phyloP scores from a whole-genome alignment of 2,329 filamentous ascomycete genomes.

The Colletotrichum musae region DNA sequence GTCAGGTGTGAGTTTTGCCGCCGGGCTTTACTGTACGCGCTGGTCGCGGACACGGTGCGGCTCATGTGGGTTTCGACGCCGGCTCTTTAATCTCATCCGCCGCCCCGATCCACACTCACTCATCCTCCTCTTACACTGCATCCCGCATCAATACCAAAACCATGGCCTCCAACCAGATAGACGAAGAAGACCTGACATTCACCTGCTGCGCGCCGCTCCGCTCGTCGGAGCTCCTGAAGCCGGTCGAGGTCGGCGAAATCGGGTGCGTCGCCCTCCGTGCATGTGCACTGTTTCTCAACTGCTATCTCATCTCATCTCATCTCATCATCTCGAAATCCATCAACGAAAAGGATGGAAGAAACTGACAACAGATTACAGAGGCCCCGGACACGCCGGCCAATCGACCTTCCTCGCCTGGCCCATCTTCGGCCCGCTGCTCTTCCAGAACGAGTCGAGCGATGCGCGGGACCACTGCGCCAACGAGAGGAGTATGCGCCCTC shows the following conservation, averaged over 20 bases:
- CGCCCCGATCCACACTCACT: no score
- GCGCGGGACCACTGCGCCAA: constrained; percentile 85
- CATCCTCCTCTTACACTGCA: no score
- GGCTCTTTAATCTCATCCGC: no score
- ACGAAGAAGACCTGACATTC: constrained; percentile 54
- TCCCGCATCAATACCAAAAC: not conserved
- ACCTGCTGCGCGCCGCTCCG: constrained; percentile 58
- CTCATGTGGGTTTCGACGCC: no score
- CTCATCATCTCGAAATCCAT: constrained; percentile 7
- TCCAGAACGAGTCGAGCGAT: constrained; percentile 82
- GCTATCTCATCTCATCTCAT: not conserved
- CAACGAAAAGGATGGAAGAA: not conserved
- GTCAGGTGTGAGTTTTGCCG: no score
- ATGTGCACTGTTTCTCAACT: not conserved
- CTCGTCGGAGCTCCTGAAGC: constrained; percentile 52
- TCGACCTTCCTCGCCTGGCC: constrained; percentile 73
- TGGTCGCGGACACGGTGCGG: no score
- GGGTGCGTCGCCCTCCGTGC: constrained; percentile 47
- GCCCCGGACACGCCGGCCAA: constrained; percentile 46
- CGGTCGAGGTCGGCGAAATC: constrained; percentile 61
- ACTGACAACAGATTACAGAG: constrained; percentile 13
- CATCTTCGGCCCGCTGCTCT: constrained; percentile 76
- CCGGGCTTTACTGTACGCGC: no score
- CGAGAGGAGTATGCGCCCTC: constrained; percentile 71
- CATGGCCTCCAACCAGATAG: constrained; percentile 38